Conservation (phyloP, 805 yeast genomes). For the Blastobotrys chiropterorum region DNA sequence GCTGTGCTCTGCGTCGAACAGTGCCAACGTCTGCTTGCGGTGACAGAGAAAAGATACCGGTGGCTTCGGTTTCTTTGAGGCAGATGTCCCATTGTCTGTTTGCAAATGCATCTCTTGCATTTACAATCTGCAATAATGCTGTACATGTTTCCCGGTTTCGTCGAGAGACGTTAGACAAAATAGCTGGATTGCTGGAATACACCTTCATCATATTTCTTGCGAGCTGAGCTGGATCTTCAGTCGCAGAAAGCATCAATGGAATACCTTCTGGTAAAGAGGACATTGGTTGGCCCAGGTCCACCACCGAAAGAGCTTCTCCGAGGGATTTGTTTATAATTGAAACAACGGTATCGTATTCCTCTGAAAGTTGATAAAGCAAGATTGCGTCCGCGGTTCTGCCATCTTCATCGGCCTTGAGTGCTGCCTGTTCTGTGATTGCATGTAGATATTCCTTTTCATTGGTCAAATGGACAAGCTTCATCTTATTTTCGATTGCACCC, state of each 20-base stretch:
- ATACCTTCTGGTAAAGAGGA: conserved; percentile 27
- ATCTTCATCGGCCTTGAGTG: conserved; percentile 81
- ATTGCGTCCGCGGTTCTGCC: conserved; percentile 84
- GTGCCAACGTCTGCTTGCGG: conserved; percentile 40
- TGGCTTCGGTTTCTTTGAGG: conserved; percentile 46
- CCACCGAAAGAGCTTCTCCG: conserved; percentile 68
- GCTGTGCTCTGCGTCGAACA: conserved; percentile 65
- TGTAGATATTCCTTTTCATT: conserved; percentile 56
- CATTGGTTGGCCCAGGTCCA: conserved; percentile 60
- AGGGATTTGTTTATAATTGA: conserved; percentile 65
- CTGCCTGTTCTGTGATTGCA: conserved; percentile 77
- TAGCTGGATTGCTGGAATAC: conserved; percentile 50
- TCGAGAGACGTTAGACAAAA: conserved; percentile 48
- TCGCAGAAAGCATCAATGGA: conserved; percentile 27
- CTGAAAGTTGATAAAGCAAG: conserved; percentile 77
- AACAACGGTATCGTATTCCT: conserved; percentile 78
- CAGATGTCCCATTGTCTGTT: conserved; percentile 53
- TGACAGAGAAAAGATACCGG: conserved; percentile 62
- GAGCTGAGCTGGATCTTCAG: conserved; percentile 32
- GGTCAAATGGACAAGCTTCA: conserved; percentile 52
- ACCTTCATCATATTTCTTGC: conserved; percentile 34
- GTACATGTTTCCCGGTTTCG: conserved; percentile 60
- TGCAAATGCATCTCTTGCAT: conserved; percentile 56
- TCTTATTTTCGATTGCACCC: conserved; percentile 77
- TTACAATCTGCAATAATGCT: conserved; percentile 57